These are phyloP conservation scores for Pseudogymnoascus destructans DNA, from an alignment of 2,329 filamentous ascomycete species.

Conservation along the genomic window DNA sequence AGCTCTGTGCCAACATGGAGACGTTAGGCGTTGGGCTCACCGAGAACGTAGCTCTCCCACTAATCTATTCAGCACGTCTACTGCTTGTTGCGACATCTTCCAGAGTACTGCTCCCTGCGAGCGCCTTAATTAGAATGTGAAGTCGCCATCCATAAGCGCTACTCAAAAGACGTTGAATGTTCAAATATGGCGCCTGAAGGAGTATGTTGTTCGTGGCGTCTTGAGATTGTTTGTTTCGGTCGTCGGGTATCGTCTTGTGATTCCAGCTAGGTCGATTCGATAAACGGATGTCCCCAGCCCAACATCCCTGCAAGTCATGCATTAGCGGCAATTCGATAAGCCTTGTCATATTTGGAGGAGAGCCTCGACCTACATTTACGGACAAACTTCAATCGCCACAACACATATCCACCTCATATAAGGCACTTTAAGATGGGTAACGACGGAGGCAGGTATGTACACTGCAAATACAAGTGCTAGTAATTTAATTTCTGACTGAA, in stretches of 20 bases:
- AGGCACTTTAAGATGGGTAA: slow-evolving; percentile 60
- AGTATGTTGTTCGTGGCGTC: background rate
- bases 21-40: slow-evolving; percentile 14
- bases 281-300: background rate
- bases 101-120: slow-evolving; percentile 14
- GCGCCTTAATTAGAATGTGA: slow-evolving; percentile 16
- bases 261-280: background rate
- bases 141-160: slow-evolving; percentile 21
- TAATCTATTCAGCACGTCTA: slow-evolving; percentile 24
- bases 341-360: slow-evolving; percentile 1
- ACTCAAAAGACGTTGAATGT: background rate
- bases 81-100: slow-evolving; percentile 23
- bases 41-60: slow-evolving; percentile 23
- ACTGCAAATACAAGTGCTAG: background rate
- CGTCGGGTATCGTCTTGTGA: slow-evolving; percentile 4
- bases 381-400: background rate
- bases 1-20: background rate
- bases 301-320: slow-evolving; percentile 5
- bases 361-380: background rate
- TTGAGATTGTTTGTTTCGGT: slow-evolving; percentile 8
- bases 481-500: slow-evolving; percentile 10
- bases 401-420: background rate
- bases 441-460: slow-evolving; percentile 63
- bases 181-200: background rate
- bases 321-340: slow-evolving; percentile 5